Conservation (phyloP, 257 asterid genomes). For the Ehretia macrophylla region DNA sequence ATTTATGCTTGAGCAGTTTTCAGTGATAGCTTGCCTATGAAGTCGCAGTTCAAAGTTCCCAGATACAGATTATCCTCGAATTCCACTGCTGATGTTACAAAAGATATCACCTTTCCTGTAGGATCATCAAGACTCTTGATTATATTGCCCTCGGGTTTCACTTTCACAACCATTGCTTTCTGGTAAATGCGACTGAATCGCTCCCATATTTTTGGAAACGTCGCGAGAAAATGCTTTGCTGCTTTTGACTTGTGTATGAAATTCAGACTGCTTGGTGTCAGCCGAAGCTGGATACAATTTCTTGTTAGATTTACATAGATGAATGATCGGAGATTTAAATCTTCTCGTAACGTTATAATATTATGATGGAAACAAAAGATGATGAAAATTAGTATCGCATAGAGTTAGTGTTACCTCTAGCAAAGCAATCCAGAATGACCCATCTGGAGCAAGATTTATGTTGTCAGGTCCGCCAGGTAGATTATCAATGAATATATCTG, state of each 20-base stretch:
- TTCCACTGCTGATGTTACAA: conserved; percentile 67
- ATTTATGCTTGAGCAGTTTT: not conserved
- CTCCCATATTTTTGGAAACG: conserved; percentile 18
- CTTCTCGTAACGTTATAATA: not conserved
- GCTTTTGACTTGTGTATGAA: conserved; percentile 29
- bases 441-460: conserved; percentile 76
- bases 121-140: conserved; percentile 58
- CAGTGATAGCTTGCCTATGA: conserved; percentile 53
- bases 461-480: conserved; percentile 64
- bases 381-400: not conserved
- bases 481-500: conserved; percentile 48
- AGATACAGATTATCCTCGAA: conserved; percentile 57
- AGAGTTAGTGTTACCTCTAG: conserved; percentile 28
- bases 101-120: conserved; percentile 47
- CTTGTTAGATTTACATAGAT: too few species aligned
- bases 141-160: conserved; percentile 45
- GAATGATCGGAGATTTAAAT: not conserved
- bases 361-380: not conserved
- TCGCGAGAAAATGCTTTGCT: conserved; percentile 23
- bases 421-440: conserved; percentile 69
- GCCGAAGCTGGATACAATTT: conserved; percentile 18
- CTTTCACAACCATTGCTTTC: conserved; percentile 56
- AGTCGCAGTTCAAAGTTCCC: conserved; percentile 53
- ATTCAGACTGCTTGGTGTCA: conserved; percentile 22
- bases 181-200: conserved; percentile 6